Percentiles rank a stretch among this genome's conserved stretches.
phyloP scores from a whole-genome alignment of 345 rosid genomes.

The Theobroma cacao region DNA sequence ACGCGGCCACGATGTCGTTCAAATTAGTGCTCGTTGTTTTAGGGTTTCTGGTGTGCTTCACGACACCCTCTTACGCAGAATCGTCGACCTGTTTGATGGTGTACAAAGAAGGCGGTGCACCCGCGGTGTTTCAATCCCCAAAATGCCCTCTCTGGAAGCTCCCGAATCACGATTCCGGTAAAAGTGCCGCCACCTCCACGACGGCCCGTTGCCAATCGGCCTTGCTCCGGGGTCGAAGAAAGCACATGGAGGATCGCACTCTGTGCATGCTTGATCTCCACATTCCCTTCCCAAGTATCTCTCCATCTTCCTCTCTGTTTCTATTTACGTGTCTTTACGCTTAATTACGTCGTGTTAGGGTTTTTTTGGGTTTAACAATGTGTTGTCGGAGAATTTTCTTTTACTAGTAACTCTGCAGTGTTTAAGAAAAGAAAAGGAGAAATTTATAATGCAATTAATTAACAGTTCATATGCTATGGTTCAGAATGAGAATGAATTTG shows the following conservation, averaged over 20 bases:
- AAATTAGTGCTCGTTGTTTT: constrained; percentile 8
- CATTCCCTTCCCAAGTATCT: constrained; percentile 74
- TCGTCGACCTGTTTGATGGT: constrained; percentile 79
- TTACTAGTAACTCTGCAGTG: not conserved
- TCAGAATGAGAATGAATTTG: not conserved
- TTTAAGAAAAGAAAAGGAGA: not conserved
- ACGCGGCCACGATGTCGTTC: not conserved
- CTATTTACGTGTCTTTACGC: not conserved
- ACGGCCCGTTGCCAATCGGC: constrained; percentile 61
- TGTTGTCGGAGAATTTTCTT: not conserved
- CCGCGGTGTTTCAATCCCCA: constrained; percentile 79
- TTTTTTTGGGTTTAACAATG: not conserved
- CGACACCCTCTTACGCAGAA: constrained; percentile 37
- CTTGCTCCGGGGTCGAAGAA: constrained; percentile 65
- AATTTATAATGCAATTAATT: not conserved
- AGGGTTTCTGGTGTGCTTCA: constrained; percentile 13
- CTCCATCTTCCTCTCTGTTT: not conserved
- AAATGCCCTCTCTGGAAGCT: constrained; percentile 92
- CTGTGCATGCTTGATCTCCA: constrained; percentile 75
- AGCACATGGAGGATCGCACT: constrained; percentile 75
- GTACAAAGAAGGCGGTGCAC: constrained; percentile 88
- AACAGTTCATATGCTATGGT: not conserved
- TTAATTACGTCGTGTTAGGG: not conserved
- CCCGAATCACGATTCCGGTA: constrained; percentile 33
- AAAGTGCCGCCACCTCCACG: constrained; percentile 26